phyloP scores from a whole-genome alignment of 1,139 yeast genomes.

The Yamadazyma membranifaciens region DNA sequence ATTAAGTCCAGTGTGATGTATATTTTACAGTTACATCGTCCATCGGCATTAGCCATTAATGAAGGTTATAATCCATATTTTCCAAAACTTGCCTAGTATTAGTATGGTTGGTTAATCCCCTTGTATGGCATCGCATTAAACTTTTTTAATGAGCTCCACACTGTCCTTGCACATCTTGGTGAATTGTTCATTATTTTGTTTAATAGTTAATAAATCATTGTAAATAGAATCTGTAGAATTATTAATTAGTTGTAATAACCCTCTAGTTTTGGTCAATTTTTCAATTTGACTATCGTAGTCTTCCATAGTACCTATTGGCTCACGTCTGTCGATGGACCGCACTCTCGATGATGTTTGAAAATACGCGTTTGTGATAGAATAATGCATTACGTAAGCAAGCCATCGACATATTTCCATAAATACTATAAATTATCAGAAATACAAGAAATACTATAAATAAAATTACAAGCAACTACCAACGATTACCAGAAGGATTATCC shows the following conservation, averaged over 20 bases:
- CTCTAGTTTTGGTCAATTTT: slow-evolving; percentile 15
- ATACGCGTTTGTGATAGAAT: too few species aligned
- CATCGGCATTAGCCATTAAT: slow-evolving; percentile 10
- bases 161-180: slow-evolving; percentile 6
- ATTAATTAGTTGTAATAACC: slow-evolving; percentile 15
- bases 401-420: too few species aligned
- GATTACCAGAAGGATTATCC: too few species aligned
- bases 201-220: slow-evolving; percentile 12
- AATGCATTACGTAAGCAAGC: too few species aligned
- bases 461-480: too few species aligned
- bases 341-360: too few species aligned
- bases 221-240: slow-evolving; percentile 14
- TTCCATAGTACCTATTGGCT: too few species aligned
- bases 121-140: too few species aligned
- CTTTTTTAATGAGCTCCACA: slow-evolving; percentile 7
- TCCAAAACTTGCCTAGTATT: slow-evolving; percentile 22
- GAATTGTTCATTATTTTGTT: slow-evolving; percentile 12
- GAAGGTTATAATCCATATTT: slow-evolving; percentile 40
- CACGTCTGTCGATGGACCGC: too few species aligned
- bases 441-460: too few species aligned
- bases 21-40: slow-evolving; percentile 4
- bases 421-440: too few species aligned
- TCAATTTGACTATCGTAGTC: slow-evolving; percentile 12
- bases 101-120: too few species aligned
- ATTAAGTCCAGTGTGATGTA: slow-evolving; percentile 28